Percentiles rank a stretch among this genome's conserved stretches.
Evolutionary conservation across 108 stramenopile species (phyloP).

Genomic region (Stephanodiscus minutulus): DNA sequence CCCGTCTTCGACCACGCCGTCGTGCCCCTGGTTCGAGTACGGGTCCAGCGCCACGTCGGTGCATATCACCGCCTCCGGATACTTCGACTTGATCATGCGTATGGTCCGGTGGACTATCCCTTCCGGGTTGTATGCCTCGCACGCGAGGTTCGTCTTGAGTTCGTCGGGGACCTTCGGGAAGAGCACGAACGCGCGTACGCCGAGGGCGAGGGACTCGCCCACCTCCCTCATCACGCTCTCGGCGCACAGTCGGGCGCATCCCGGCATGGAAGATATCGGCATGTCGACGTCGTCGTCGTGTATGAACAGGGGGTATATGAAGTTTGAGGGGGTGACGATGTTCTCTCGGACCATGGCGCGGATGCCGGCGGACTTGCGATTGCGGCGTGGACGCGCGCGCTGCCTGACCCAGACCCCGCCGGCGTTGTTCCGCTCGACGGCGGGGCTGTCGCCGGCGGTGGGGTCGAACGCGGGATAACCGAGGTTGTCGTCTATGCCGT

Average conservation of each 20-base stretch:
- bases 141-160: constrained; percentile 93
- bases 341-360: constrained; percentile 96
- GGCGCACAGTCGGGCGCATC: constrained; percentile 89
- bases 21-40: constrained; percentile 98
- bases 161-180: constrained; percentile 96
- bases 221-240: constrained; percentile 90
- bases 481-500: constrained; percentile 62
- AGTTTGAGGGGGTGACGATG: constrained; percentile 93
- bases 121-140: constrained; percentile 96
- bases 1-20: constrained; percentile 95
- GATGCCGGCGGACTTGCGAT: constrained; percentile 91
- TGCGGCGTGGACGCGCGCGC: constrained; percentile 92
- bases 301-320: constrained; percentile 98
- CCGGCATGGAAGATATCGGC: constrained; percentile 94
- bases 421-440: constrained; percentile 64
- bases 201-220: constrained; percentile 83
- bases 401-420: constrained; percentile 84
- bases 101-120: constrained; percentile 95
- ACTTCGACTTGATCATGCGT: constrained; percentile 91
- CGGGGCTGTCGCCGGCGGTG: constrained; percentile 60
- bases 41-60: constrained; percentile 98
- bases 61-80: constrained; percentile 89
- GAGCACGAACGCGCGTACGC: constrained; percentile 92
- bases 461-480: constrained; percentile 66
- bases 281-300: constrained; percentile 90